Conservation (phyloP, 176 grass and related monocot species). For the Musa troglodytarum region DNA sequence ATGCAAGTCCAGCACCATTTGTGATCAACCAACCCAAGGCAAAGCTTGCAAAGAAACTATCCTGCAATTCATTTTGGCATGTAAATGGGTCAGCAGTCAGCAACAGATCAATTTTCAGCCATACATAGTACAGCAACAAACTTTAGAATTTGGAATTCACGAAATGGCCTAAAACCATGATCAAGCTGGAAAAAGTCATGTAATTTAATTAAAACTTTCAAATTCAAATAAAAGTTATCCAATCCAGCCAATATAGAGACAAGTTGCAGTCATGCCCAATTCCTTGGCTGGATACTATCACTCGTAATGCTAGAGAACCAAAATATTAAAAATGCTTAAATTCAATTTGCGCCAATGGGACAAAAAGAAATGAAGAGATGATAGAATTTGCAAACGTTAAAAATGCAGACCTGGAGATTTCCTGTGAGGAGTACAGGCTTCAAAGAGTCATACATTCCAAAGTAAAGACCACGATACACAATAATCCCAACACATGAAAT, state of each 20-base stretch:
- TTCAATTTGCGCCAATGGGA: background rate
- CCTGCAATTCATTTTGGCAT: conserved; percentile 30
- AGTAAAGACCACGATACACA: conserved; percentile 94
- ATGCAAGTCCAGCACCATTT: conserved; percentile 80
- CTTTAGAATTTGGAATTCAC: too few relatives aligned
- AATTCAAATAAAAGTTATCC: too few relatives aligned
- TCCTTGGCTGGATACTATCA: too few relatives aligned
- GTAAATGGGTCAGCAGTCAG: background rate
- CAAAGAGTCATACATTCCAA: conserved; percentile 85
- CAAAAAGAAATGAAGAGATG: background rate
- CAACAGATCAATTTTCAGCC: background rate
- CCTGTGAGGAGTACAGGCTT: conserved; percentile 85
- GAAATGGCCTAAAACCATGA: too few relatives aligned
- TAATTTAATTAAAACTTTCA: too few relatives aligned
- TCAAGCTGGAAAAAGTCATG: too few relatives aligned
- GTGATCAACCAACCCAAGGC: conserved; percentile 84
- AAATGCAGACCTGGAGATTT: conserved; percentile 46
- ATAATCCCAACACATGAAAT: conserved; percentile 91
- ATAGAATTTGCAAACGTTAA: background rate
- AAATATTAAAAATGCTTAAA: too few relatives aligned
- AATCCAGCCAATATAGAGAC: too few relatives aligned
- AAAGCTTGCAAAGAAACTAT: conserved; percentile 93
- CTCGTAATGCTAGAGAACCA: too few relatives aligned
- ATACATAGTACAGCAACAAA: too few relatives aligned
- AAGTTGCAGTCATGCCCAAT: too few relatives aligned